Evolutionary conservation across 1,284 basidiomycete species (phyloP).

Genomic region (Microbotryum silenes-acaulis): DNA sequence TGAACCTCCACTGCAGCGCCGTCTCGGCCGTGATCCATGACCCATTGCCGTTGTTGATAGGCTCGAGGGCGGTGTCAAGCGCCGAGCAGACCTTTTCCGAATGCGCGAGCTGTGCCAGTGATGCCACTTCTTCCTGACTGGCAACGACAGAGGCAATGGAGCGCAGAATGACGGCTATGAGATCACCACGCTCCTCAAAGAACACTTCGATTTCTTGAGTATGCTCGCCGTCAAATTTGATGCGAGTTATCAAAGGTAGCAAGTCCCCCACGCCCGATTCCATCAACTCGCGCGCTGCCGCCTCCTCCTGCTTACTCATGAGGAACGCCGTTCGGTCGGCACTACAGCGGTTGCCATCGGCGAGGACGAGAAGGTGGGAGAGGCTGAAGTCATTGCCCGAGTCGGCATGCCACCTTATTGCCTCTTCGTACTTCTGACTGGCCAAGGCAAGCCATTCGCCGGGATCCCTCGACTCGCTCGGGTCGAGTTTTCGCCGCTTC

Average conservation of each 20-base stretch:
- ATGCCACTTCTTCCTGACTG: background rate
- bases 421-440: conserved; percentile 4
- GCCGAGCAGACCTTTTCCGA: background rate
- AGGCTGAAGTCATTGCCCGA: too few species aligned
- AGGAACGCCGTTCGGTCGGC: background rate
- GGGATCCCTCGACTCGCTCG: conserved; percentile 18
- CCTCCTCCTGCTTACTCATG: background rate
- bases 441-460: conserved; percentile 19
- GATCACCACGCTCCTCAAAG: conserved; percentile 1
- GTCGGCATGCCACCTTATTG: background rate
- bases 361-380: too few species aligned
- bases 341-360: background rate
- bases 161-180: background rate
- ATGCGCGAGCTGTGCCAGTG: background rate
- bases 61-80: background rate
- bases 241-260: background rate
- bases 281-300: background rate
- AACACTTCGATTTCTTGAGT: background rate
- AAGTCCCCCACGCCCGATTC: background rate
- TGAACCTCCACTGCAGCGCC: background rate
- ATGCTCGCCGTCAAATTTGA: background rate
- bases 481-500: conserved; percentile 29
- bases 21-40: background rate
- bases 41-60: background rate
- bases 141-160: background rate